These are phyloP conservation scores for Hypoxylon sp. DNA, from an alignment of 2,329 filamentous ascomycete species.

Conservation along the genomic window DNA sequence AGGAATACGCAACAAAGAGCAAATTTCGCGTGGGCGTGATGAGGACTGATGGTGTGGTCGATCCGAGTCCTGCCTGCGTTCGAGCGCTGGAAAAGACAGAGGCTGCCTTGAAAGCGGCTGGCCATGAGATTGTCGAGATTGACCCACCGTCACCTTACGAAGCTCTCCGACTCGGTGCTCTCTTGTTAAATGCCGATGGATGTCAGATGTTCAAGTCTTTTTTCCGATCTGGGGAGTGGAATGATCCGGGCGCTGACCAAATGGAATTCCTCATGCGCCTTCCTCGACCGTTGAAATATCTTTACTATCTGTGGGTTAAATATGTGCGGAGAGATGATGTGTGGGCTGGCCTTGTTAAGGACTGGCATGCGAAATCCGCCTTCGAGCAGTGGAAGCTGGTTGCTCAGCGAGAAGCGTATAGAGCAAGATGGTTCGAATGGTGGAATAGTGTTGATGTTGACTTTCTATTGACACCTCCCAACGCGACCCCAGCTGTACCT, in stretches of 20 bases:
- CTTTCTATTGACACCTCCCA: slow-evolving; percentile 85
- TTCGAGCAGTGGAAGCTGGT: slow-evolving; percentile 89
- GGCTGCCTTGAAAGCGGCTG: slow-evolving; percentile 75
- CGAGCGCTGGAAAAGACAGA: slow-evolving; percentile 81
- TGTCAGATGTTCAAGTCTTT: slow-evolving; percentile 83
- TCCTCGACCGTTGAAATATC: slow-evolving; percentile 80
- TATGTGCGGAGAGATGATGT: slow-evolving; percentile 82
- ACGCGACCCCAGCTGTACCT: slow-evolving; percentile 90
- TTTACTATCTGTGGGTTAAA: slow-evolving; percentile 92
- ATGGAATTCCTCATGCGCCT: slow-evolving; percentile 82
- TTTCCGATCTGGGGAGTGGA: slow-evolving; percentile 82
- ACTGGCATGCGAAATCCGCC: slow-evolving; percentile 81
- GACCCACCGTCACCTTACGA: slow-evolving; percentile 80
- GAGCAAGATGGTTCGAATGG: slow-evolving; percentile 85
- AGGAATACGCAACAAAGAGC: slow-evolving; percentile 72
- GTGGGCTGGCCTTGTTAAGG: slow-evolving; percentile 82
- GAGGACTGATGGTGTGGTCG: slow-evolving; percentile 84
- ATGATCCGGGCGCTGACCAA: slow-evolving; percentile 82
- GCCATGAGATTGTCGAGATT: slow-evolving; percentile 79
- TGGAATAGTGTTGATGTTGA: slow-evolving; percentile 82
- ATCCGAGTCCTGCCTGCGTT: slow-evolving; percentile 86
- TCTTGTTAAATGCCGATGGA: slow-evolving; percentile 88
- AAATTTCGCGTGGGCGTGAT: slow-evolving; percentile 81
- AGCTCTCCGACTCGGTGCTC: slow-evolving; percentile 81
- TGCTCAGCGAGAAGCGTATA: slow-evolving; percentile 81